Percentiles rank a stretch among this genome's conserved stretches.
Conservation (phyloP, 805 yeast species). For the Ogataea neopini region DNA sequence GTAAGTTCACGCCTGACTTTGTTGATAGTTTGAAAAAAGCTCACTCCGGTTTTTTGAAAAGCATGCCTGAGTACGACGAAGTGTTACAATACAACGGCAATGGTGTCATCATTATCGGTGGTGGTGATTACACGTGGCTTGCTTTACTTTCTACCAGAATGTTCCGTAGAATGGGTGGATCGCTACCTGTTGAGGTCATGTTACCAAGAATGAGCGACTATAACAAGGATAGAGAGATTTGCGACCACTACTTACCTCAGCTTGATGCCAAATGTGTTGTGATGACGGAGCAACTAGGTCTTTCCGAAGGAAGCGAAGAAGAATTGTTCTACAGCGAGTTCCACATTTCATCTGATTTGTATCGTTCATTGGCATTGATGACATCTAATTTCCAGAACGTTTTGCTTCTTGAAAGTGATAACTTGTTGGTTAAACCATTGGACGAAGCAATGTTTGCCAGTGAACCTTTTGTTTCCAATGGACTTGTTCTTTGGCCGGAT, state of each 20-base stretch:
- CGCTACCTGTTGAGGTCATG: constrained; percentile 47
- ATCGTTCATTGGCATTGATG: constrained; percentile 42
- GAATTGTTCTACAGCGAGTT: constrained; percentile 43
- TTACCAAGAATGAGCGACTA: constrained; percentile 43
- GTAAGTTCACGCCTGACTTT: constrained; percentile 23
- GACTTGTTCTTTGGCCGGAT: constrained; percentile 77
- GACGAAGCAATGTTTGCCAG: constrained; percentile 39
- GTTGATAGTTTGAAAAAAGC: constrained; percentile 38
- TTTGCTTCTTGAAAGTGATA: constrained; percentile 47
- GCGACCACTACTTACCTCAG: constrained; percentile 44
- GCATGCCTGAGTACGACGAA: constrained; percentile 40
- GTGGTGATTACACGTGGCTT: constrained; percentile 62
- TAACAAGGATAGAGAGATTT: constrained; percentile 45
- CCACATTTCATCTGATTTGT: constrained; percentile 35
- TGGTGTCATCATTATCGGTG: constrained; percentile 72
- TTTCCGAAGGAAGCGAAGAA: constrained; percentile 31
- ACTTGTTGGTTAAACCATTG: constrained; percentile 42
- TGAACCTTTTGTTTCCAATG: constrained; percentile 51
- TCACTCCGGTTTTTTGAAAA: constrained; percentile 29
- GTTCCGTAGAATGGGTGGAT: constrained; percentile 48
- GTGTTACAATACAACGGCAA: constrained; percentile 39
- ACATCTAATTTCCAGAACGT: constrained; percentile 48
- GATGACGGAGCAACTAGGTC: constrained; percentile 51
- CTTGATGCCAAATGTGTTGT: constrained; percentile 62
- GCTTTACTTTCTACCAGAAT: constrained; percentile 55